Conservation (phyloP, 2,329 filamentous ascomycete genomes). For the Fusarium transvaalense region DNA sequence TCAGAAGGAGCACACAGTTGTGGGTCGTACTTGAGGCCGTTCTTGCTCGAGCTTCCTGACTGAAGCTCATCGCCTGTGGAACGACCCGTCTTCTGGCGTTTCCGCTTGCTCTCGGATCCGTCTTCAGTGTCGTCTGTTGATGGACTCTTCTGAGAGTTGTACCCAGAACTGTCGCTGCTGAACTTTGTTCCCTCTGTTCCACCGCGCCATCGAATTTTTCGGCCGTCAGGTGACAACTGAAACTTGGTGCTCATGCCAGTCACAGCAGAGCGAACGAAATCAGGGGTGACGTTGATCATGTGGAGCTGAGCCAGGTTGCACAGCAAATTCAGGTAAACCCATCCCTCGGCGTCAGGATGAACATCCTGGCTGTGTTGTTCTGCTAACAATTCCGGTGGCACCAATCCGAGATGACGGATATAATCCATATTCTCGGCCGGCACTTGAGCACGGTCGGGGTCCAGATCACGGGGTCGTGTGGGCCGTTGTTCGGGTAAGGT, state of each 20-base stretch:
- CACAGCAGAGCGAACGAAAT: conserved; percentile 81
- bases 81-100: conserved; percentile 60
- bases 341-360: conserved; percentile 75
- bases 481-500: conserved; percentile 76
- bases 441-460: conserved; percentile 80
- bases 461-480: conserved; percentile 80
- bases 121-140: conserved; percentile 65
- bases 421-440: conserved; percentile 84
- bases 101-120: conserved; percentile 59
- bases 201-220: conserved; percentile 84
- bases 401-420: conserved; percentile 78
- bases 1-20: conserved; percentile 57
- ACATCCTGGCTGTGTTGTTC: conserved; percentile 61
- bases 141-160: conserved; percentile 61
- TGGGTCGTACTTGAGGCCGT: conserved; percentile 56
- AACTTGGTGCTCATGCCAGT: conserved; percentile 78
- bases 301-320: conserved; percentile 87
- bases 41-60: conserved; percentile 54
- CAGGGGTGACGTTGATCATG: conserved; percentile 83
- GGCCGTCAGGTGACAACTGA: conserved; percentile 81
- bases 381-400: conserved; percentile 67
- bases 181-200: conserved; percentile 73
- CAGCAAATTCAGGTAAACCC: conserved; percentile 85
- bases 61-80: conserved; percentile 52
- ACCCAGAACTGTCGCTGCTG: conserved; percentile 72